These are phyloP conservation scores for Morella rubra DNA, from an alignment of 306 rosid species.

Conservation along the genomic window DNA sequence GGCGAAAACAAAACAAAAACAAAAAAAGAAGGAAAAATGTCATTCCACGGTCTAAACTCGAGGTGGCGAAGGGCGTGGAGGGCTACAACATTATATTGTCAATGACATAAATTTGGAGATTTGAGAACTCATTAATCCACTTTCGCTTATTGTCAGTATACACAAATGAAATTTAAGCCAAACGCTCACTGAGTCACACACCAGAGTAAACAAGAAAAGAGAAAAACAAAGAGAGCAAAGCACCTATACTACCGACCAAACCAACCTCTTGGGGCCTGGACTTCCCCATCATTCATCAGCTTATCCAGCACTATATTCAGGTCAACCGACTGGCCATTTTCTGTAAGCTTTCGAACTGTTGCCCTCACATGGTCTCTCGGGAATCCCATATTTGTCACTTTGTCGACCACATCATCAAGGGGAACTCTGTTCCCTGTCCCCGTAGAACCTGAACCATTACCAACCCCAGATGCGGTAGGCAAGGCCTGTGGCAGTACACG, in stretches of 20 bases:
- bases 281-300: slow-evolving; percentile 75
- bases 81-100: no score
- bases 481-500: slow-evolving; percentile 66
- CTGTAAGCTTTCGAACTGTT: slow-evolving; percentile 77
- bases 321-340: slow-evolving; percentile 86
- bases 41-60: no score
- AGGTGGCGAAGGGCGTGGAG: no score
- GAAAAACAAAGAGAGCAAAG: slow-evolving; percentile 11
- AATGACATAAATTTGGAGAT: not conserved
- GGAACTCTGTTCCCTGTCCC: slow-evolving; percentile 70
- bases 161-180: slow-evolving; percentile 38
- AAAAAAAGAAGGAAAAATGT: no score
- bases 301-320: slow-evolving; percentile 82
- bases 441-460: slow-evolving; percentile 55
- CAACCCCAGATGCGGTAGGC: slow-evolving; percentile 64
- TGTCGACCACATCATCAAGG: slow-evolving; percentile 74
- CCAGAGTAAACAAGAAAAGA: slow-evolving; percentile 33
- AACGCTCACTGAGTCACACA: slow-evolving; percentile 18
- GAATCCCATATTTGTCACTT: slow-evolving; percentile 83
- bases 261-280: slow-evolving; percentile 75
- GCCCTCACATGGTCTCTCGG: slow-evolving; percentile 82
- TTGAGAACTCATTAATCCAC: slow-evolving; percentile 20
- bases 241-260: slow-evolving; percentile 57
- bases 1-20: no score
- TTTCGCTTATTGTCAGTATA: slow-evolving; percentile 47